Conservation (phyloP, 78 protist genomes). For the Protostelium mycophagum region DNA sequence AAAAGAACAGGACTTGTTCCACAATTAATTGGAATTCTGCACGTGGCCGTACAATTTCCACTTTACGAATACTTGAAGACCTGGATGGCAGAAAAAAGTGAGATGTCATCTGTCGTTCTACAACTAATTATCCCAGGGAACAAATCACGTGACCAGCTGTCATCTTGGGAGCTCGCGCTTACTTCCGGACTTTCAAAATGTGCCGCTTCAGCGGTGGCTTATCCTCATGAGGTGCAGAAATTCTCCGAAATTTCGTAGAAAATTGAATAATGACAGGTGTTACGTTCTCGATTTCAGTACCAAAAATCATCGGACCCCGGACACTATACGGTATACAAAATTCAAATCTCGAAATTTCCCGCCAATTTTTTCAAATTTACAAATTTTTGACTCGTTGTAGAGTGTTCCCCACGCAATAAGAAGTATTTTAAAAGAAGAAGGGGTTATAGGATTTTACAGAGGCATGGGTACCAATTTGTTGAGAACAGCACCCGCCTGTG, state of each 20-base stretch:
- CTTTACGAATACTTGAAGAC: slow-evolving; percentile 65
- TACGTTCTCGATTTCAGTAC: slow-evolving; percentile 62
- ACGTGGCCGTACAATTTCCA: slow-evolving; percentile 85
- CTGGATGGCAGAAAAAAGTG: not conserved
- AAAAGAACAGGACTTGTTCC: slow-evolving; percentile 73
- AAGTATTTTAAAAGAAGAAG: slow-evolving; percentile 48
- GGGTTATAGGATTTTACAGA: slow-evolving; percentile 63
- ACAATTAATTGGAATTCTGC: slow-evolving; percentile 70
- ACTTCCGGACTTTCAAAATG: slow-evolving; percentile 67
- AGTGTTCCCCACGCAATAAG: not conserved
- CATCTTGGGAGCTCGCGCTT: slow-evolving; percentile 17
- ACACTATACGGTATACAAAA: slow-evolving; percentile 10
- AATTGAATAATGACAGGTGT: no score
- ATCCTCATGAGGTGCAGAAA: slow-evolving; percentile 87
- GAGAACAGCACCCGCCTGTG: slow-evolving; percentile 73
- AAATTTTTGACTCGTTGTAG: not conserved
- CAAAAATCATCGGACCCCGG: slow-evolving; percentile 29
- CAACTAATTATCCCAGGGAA: not conserved
- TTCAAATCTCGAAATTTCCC: slow-evolving; percentile 9
- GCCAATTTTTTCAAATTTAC: not conserved
- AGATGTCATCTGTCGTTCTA: not conserved
- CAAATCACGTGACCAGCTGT: not conserved
- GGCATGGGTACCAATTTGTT: slow-evolving; percentile 76
- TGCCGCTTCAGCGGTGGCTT: slow-evolving; percentile 67
- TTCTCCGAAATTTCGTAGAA: no score